Conservation (phyloP, 805 yeast genomes). For the Zygosaccharomyces kombuchaensis region DNA sequence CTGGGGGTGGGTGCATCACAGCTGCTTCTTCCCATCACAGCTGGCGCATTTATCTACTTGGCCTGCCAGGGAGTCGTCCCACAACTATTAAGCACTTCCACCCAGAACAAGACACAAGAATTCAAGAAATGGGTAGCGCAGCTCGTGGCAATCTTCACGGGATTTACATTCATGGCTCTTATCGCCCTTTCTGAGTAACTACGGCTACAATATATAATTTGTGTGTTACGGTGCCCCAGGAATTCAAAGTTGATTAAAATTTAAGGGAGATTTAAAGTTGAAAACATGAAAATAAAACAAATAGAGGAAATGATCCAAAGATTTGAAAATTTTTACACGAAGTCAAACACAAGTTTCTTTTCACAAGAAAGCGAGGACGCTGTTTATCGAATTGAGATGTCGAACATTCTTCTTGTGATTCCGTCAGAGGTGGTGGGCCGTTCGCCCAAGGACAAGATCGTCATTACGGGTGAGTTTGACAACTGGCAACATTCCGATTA, state of each 20-base stretch:
- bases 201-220: neutral
- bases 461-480: conserved; percentile 31
- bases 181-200: conserved; percentile 19
- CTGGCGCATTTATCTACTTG: conserved; percentile 72
- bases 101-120: conserved; percentile 38
- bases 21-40: conserved; percentile 62
- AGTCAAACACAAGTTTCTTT: neutral
- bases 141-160: conserved; percentile 46
- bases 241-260: neutral
- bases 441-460: conserved; percentile 19
- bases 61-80: conserved; percentile 76
- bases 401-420: conserved; percentile 13
- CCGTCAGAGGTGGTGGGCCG: conserved; percentile 15
- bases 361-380: neutral
- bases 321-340: neutral
- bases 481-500: conserved; percentile 26
- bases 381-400: conserved; percentile 4
- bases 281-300: conserved; percentile 6
- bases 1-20: conserved; percentile 18
- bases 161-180: conserved; percentile 53
- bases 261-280: neutral
- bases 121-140: conserved; percentile 42
- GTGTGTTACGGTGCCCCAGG: neutral
- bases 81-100: conserved; percentile 47
- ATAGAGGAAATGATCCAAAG: conserved; percentile 1